These are phyloP conservation scores for Lactifluus rugatus DNA, from an alignment of 768 basidiomycete genomes.

Conservation along the genomic window DNA sequence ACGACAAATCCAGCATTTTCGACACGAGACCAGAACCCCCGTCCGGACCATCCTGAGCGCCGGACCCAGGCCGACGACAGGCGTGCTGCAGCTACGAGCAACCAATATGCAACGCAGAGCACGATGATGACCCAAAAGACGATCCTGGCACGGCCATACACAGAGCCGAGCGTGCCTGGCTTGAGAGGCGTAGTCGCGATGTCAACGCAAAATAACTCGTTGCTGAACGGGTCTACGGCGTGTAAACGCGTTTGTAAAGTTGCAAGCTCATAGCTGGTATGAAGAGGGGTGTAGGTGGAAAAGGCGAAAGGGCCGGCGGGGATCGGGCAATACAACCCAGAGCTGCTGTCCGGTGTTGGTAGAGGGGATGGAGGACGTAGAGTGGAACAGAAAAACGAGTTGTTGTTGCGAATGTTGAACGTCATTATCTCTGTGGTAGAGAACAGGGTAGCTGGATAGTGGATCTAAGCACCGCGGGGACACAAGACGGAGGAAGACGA, in stretches of 20 bases:
- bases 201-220: slow-evolving; percentile 76
- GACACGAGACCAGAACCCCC: slow-evolving; percentile 57
- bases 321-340: slow-evolving; percentile 63
- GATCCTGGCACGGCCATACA: slow-evolving; percentile 56
- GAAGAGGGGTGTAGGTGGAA: slow-evolving; percentile 61
- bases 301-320: slow-evolving; percentile 73
- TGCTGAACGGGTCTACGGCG: slow-evolving; percentile 78
- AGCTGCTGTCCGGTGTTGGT: slow-evolving; percentile 29
- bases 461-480: slow-evolving; percentile 11
- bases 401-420: slow-evolving; percentile 58
- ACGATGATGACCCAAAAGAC: slow-evolving; percentile 69
- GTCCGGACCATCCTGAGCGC: slow-evolving; percentile 47
- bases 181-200: slow-evolving; percentile 67
- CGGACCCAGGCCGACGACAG: slow-evolving; percentile 80
- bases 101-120: slow-evolving; percentile 72
- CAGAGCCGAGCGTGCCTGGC: slow-evolving; percentile 41
- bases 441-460: slow-evolving; percentile 67
- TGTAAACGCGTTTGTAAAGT: slow-evolving; percentile 79
- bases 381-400: slow-evolving; percentile 67
- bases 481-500: slow-evolving; percentile 4
- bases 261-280: slow-evolving; percentile 58
- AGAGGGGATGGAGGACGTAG: slow-evolving; percentile 72
- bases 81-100: slow-evolving; percentile 70
- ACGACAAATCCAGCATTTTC: slow-evolving; percentile 83
- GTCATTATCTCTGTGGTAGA: slow-evolving; percentile 74